phyloP scores from a whole-genome alignment of 2,329 filamentous ascomycete genomes.

The Dactylellina leptospora region DNA sequence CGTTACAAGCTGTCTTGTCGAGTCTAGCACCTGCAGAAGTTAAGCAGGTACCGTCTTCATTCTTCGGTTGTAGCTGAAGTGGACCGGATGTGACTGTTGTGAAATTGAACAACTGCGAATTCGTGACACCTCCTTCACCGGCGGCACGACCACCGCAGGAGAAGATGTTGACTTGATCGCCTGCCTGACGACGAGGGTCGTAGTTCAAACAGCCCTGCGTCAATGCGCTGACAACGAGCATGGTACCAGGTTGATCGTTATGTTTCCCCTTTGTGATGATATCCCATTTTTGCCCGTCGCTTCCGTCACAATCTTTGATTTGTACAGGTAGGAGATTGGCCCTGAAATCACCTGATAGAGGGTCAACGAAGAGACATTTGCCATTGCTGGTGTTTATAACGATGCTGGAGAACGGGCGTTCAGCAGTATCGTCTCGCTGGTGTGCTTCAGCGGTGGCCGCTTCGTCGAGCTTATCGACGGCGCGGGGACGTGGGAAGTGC shows the following conservation, averaged over 20 bases:
- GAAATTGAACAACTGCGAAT: conserved; percentile 67
- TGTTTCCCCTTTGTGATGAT: conserved; percentile 66
- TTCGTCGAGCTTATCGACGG: conserved; percentile 65
- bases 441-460: conserved; percentile 66
- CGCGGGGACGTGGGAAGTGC: conserved; percentile 58
- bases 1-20: conserved; percentile 63
- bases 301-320: conserved; percentile 63
- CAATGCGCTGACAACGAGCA: conserved; percentile 67
- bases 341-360: conserved; percentile 67
- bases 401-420: conserved; percentile 63
- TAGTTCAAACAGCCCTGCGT: conserved; percentile 70
- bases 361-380: conserved; percentile 66
- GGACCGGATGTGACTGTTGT: conserved; percentile 61
- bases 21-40: conserved; percentile 62
- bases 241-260: conserved; percentile 63
- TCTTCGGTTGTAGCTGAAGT: conserved; percentile 63
- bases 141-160: conserved; percentile 69
- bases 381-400: conserved; percentile 64
- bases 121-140: conserved; percentile 64
- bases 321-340: conserved; percentile 66
- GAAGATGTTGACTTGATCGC: conserved; percentile 68
- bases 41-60: conserved; percentile 64
- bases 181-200: conserved; percentile 65
- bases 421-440: conserved; percentile 63
- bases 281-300: conserved; percentile 65